phyloP scores from a whole-genome alignment of 1,284 basidiomycete genomes.

The Cryptococcus jaspeensis region DNA sequence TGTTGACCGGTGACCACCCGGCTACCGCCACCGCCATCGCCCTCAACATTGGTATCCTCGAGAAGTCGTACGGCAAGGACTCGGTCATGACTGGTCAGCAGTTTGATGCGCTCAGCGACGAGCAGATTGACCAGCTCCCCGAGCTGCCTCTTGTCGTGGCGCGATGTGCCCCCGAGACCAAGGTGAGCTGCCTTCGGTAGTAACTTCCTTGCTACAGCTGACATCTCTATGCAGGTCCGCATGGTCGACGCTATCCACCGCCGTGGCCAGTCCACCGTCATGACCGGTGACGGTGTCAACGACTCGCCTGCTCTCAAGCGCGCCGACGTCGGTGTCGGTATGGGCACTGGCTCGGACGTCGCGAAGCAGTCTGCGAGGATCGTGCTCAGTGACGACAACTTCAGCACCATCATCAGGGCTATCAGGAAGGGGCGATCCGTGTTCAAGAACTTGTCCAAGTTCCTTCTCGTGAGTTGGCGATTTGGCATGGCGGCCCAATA shows the following conservation, averaged over 20 bases:
- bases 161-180: constrained; percentile 58
- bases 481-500: not conserved
- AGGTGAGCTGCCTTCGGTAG: constrained; percentile 30
- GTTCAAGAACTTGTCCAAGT: constrained; percentile 54
- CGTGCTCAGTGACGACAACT: constrained; percentile 70
- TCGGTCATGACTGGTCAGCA: constrained; percentile 59
- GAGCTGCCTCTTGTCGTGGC: constrained; percentile 62
- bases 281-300: constrained; percentile 61
- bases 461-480: constrained; percentile 38
- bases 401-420: constrained; percentile 66
- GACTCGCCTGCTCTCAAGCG: constrained; percentile 60
- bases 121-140: constrained; percentile 60
- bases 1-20: constrained; percentile 59
- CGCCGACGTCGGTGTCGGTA: constrained; percentile 65
- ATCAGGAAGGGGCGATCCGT: constrained; percentile 64
- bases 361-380: constrained; percentile 63
- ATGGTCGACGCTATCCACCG: constrained; percentile 63
- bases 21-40: constrained; percentile 57
- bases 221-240: constrained; percentile 42
- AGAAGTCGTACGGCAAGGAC: constrained; percentile 47
- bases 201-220: constrained; percentile 1
- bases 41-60: constrained; percentile 58
- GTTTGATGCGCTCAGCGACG: constrained; percentile 64
- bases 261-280: constrained; percentile 49
- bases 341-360: constrained; percentile 71